These are phyloP conservation scores for Lipomyces chichibuensis DNA, from an alignment of 805 yeast genomes.

Conservation along the genomic window DNA sequence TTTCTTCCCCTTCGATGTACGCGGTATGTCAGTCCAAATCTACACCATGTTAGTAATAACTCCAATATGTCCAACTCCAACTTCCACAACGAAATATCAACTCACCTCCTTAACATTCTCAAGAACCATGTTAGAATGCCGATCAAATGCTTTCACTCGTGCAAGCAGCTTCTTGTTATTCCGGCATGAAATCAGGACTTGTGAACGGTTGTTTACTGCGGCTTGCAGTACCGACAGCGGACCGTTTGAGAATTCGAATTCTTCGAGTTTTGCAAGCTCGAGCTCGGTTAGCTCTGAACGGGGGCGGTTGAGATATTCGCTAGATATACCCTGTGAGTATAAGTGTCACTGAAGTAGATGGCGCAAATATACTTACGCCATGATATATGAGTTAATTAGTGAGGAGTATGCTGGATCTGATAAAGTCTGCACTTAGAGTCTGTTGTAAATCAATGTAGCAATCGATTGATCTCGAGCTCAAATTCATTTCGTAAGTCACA, in stretches of 20 bases:
- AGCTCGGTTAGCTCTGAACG: constrained; percentile 76
- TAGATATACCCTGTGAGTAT: constrained; percentile 37
- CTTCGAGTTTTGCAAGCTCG: constrained; percentile 81
- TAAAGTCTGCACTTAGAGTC: background rate
- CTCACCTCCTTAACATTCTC: constrained; percentile 84
- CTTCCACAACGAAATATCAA: background rate
- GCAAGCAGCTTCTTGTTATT: constrained; percentile 92
- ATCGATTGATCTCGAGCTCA: background rate
- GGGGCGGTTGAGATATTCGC: constrained; percentile 72
- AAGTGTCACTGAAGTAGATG: background rate
- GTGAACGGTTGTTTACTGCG: constrained; percentile 72
- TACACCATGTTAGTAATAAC: constrained; percentile 7
- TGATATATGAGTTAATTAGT: background rate
- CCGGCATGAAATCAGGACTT: constrained; percentile 84
- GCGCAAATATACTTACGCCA: background rate
- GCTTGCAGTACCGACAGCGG: constrained; percentile 88
- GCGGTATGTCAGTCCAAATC: constrained; percentile 67
- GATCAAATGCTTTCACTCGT: constrained; percentile 89
- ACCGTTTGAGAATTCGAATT: constrained; percentile 85
- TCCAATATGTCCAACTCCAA: background rate
- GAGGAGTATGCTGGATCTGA: background rate
- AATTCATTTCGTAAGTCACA: too few relatives aligned
- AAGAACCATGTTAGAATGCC: constrained; percentile 91
- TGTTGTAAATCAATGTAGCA: background rate
- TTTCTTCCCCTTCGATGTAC: constrained; percentile 68